Evolutionary conservation across 306 rosid genomes (phyloP).

Genomic region (Myrica gale): DNA sequence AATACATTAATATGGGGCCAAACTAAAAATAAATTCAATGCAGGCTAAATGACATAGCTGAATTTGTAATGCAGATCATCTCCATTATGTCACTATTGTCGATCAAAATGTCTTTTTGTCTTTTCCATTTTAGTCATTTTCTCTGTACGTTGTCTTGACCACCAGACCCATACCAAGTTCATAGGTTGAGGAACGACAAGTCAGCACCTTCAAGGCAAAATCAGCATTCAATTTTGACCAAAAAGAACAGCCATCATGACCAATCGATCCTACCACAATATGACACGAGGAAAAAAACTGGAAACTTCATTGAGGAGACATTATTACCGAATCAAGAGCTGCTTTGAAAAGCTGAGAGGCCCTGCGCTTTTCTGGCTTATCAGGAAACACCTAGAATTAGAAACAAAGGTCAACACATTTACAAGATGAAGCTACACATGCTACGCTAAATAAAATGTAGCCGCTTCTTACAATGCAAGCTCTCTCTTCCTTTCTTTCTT

Average conservation of each 20-base stretch:
- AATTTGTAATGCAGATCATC: neutral
- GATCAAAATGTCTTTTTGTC: neutral
- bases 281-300: neutral
- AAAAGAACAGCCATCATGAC: conserved; percentile 14
- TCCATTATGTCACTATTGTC: neutral
- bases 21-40: neutral
- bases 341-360: conserved; percentile 76
- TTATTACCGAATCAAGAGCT: conserved; percentile 81
- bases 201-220: neutral
- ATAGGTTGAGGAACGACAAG: neutral
- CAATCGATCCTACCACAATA: neutral
- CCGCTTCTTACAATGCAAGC: conserved; percentile 70
- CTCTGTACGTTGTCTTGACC: neutral
- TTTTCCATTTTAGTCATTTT: neutral
- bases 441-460: conserved; percentile 10
- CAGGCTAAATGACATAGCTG: neutral
- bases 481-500: conserved; percentile 61
- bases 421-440: neutral
- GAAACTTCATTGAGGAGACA: conserved; percentile 23
- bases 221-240: neutral
- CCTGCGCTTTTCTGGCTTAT: conserved; percentile 84
- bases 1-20: too few species aligned
- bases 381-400: conserved; percentile 80
- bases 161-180: neutral
- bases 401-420: conserved; percentile 20